Base-by-base conservation (phyloP, 2,329 filamentous ascomycete genomes). In the Colletotrichum sp. region DNA sequence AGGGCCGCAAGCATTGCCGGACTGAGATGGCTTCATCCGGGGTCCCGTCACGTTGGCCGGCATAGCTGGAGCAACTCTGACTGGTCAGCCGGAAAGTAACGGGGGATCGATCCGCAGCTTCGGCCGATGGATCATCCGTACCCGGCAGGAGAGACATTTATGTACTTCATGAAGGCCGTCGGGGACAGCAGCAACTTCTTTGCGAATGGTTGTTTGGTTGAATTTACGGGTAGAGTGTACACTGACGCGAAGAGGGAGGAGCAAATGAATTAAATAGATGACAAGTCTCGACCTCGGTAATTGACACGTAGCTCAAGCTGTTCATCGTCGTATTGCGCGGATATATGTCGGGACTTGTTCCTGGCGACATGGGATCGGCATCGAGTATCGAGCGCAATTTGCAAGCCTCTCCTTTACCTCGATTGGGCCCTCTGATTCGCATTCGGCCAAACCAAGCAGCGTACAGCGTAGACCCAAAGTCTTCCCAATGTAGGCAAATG, bases 1-100 rank as follows among this genome's bases (percentile, higher is more conserved):
- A 18, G 26, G 32, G 21, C 68, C 72, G 68, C 75, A 72, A 76
- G 68, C 64, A 66, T 75, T 75, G n/a, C 72, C 72, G 38, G 34
- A 68, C 58, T 65, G 36, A 67, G 68, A 71, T 65, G 56, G 55
- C 52, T 62, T 63, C 36, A 66, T 38, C 69, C 68, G 18, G 62
- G 73, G 68, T 59, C 10, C 70, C 70, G 56, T 28, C 65, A 68
- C 28, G 58, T 48, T 10, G 26, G 34, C 24, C 43, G 32, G 58
- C 67, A 73, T 38, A 30, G 24, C n/a, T 67, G 34, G 36, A 43
- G 30, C 12, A 21, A 24, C 10, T 67, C 21, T 58, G 34, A 48
- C 69, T 71, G 48, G 52, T 12, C 18, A 30, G 10, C 10, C 26
- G 26, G 69, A 18, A 24, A 55, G 4, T 12, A 58, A 21, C n/a